These are phyloP conservation scores for Ophiocordyceps robertsii DNA, from an alignment of 2,329 filamentous ascomycete genomes.

Conservation along the genomic window DNA sequence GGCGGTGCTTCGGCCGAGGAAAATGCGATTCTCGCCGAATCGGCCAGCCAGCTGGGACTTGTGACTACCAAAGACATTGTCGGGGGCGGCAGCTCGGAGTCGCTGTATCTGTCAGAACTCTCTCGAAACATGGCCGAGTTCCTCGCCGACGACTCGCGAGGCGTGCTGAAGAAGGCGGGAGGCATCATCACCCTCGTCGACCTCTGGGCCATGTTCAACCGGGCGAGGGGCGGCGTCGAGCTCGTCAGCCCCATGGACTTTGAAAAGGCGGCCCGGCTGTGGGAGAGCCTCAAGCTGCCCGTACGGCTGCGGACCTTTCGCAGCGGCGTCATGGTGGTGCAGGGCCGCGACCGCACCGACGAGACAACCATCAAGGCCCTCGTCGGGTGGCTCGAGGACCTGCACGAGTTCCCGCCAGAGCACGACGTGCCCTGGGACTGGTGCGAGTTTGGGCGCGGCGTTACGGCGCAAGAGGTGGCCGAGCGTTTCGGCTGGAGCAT, in stretches of 20 bases:
- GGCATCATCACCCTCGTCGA: conserved; percentile 86
- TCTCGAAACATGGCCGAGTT: conserved; percentile 80
- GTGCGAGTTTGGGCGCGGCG: conserved; percentile 64
- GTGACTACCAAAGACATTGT: conserved; percentile 95
- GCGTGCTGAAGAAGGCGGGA: conserved; percentile 64
- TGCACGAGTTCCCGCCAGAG: conserved; percentile 53
- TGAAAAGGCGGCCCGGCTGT: conserved; percentile 74
- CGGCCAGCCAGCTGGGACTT: conserved; percentile 64
- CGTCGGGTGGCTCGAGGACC: conserved; percentile 61
- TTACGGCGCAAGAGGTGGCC: conserved; percentile 81
- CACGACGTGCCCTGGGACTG: conserved; percentile 62
- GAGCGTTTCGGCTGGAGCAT: conserved; percentile 94
- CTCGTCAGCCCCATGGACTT: conserved; percentile 87
- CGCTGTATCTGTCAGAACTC: conserved; percentile 78
- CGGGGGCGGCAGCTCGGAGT: conserved; percentile 59
- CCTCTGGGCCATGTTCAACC: conserved; percentile 89
- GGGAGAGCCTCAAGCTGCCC: conserved; percentile 77
- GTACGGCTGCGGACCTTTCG: conserved; percentile 81
- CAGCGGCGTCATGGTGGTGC: conserved; percentile 88
- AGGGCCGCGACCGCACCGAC: conserved; percentile 76
- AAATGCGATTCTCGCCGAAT: conserved; percentile 64
- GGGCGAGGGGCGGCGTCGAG: conserved; percentile 84
- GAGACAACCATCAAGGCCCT: conserved; percentile 74
- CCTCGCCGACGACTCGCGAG: conserved; percentile 69
- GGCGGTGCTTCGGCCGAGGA: conserved; percentile 55